phyloP scores from a whole-genome alignment of 2,329 filamentous ascomycete genomes.

The Monilinia aucupariae region DNA sequence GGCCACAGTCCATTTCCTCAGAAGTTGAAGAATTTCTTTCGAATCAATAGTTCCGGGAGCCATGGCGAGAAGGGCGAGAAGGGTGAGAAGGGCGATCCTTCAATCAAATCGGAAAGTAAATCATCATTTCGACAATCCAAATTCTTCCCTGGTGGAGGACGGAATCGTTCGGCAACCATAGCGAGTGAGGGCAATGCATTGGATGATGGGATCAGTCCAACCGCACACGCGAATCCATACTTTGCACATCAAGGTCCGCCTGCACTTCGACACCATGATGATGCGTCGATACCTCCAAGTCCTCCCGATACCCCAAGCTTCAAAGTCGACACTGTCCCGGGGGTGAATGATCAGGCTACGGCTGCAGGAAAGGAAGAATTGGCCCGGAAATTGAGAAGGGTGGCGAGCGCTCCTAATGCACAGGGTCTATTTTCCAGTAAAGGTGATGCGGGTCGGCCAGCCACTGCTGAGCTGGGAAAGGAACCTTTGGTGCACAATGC shows the following conservation, averaged over 20 bases:
- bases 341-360: slow-evolving; percentile 58
- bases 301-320: slow-evolving; percentile 84
- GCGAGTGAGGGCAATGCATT: slow-evolving; percentile 88
- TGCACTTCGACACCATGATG: slow-evolving; percentile 88
- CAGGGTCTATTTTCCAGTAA: slow-evolving; percentile 77
- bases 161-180: slow-evolving; percentile 83
- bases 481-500: slow-evolving; percentile 63
- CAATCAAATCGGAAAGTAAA: slow-evolving; percentile 34
- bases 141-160: slow-evolving; percentile 81
- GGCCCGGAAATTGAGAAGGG: slow-evolving; percentile 83
- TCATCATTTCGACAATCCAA: slow-evolving; percentile 72
- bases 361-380: slow-evolving; percentile 86
- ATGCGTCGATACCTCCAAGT: slow-evolving; percentile 85
- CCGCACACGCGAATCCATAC: slow-evolving; percentile 92
- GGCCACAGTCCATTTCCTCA: slow-evolving; percentile 58
- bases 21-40: slow-evolving; percentile 66
- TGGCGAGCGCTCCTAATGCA: slow-evolving; percentile 94
- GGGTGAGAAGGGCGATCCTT: slow-evolving; percentile 38
- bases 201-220: slow-evolving; percentile 85
- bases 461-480: slow-evolving; percentile 81
- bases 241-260: slow-evolving; percentile 95
- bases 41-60: slow-evolving; percentile 49
- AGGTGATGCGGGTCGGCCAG: slow-evolving; percentile 61
- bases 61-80: slow-evolving; percentile 39
- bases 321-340: slow-evolving; percentile 64